Percentiles rank a stretch among this genome's conserved stretches.
These are phyloP conservation scores for Dissophora globulifera DNA, from an alignment of 192 early-diverging fungal genomes.

Conservation along the genomic window DNA sequence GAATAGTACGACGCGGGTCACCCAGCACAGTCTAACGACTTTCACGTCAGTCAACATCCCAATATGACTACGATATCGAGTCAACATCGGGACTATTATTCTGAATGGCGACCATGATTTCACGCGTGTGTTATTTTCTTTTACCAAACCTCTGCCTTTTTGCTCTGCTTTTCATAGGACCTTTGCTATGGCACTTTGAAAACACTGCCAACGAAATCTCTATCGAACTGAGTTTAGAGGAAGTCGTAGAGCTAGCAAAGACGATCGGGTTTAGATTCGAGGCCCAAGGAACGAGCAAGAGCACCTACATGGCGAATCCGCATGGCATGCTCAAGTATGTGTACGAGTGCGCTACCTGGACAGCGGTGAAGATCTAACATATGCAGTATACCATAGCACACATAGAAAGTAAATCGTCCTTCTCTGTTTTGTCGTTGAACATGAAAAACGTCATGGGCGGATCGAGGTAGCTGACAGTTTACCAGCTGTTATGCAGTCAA, in stretches of 20 bases:
- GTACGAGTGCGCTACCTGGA: slow-evolving; percentile 81
- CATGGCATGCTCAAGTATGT: slow-evolving; percentile 86
- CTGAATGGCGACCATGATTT: too few species aligned
- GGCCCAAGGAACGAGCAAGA: slow-evolving; percentile 66
- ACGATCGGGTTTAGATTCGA: slow-evolving; percentile 80
- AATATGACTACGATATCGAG: too few species aligned
- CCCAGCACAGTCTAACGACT: too few species aligned
- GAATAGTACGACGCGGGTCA: background rate
- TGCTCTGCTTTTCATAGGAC: slow-evolving; percentile 61
- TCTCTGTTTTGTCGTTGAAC: too few species aligned
- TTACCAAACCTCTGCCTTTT: background rate
- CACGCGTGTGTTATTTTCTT: background rate
- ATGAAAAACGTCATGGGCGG: too few species aligned
- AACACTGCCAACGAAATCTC: slow-evolving; percentile 82
- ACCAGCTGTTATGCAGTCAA: too few species aligned
- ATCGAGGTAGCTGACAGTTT: too few species aligned
- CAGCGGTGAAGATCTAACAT: slow-evolving; percentile 64
- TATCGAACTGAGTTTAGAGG: slow-evolving; percentile 89
- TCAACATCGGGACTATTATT: too few species aligned
- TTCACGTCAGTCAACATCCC: too few species aligned
- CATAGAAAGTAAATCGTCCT: too few species aligned
- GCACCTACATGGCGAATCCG: slow-evolving; percentile 81
- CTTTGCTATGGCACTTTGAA: slow-evolving; percentile 95
- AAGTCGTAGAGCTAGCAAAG: slow-evolving; percentile 71
- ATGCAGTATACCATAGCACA: too few species aligned